A percentile compares a stretch with the other conserved stretches of the same genome.
phyloP scores from a whole-genome alignment of 345 rosid species.

The Stellera chamaejasme region DNA sequence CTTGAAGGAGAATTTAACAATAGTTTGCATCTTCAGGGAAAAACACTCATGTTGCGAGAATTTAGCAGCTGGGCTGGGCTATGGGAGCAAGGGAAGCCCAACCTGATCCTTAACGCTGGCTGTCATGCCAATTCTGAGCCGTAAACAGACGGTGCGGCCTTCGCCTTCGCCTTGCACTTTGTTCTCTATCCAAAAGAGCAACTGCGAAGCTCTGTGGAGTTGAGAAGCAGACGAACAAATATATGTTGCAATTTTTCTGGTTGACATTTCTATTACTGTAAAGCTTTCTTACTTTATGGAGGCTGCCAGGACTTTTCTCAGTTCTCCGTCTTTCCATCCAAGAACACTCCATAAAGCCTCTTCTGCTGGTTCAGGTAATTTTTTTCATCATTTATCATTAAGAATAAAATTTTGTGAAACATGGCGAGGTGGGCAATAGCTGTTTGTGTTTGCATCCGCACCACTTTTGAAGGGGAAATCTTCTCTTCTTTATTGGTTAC shows the following conservation, averaged over 20 bases:
- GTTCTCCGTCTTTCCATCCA: conserved; percentile 51
- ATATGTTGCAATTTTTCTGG: conserved; percentile 8
- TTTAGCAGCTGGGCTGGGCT: no score
- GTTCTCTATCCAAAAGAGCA: background rate
- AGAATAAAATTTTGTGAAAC: background rate
- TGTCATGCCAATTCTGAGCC: conserved; percentile 12
- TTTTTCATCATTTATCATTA: background rate
- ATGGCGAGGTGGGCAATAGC: background rate
- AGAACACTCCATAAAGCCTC: conserved; percentile 41
- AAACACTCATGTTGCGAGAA: no score
- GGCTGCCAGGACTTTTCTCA: conserved; percentile 51
- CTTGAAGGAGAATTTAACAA: no score
- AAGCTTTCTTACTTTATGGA: conserved; percentile 35
- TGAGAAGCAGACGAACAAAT: conserved; percentile 9
- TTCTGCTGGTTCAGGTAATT: conserved; percentile 37
- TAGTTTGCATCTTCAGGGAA: no score
- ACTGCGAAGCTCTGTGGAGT: background rate
- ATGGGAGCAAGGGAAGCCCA: conserved; percentile 9
- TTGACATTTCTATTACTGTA: no score
- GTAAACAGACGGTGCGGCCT: background rate
- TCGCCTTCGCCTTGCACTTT: background rate
- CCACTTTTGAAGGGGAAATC: no score
- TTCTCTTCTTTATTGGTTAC: background rate
- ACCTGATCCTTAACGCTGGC: background rate
- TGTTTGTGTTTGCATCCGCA: background rate